Evolutionary conservation across 768 basidiomycete species (phyloP).

Genomic region (Galerina marginata): DNA sequence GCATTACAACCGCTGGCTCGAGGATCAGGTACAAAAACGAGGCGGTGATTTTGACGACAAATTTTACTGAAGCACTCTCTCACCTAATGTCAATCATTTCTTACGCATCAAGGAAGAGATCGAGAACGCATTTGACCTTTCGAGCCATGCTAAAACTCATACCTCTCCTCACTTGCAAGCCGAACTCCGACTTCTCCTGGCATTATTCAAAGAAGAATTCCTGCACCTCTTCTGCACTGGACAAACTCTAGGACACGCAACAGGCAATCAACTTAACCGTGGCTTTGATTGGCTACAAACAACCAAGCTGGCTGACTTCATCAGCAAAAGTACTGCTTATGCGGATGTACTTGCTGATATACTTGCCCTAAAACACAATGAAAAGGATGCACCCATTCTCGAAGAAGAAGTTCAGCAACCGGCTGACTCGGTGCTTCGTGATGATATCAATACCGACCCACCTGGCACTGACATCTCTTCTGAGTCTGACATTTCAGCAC

Average conservation of each 20-base stretch:
- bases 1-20: conserved; percentile 28
- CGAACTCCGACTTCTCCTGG: conserved; percentile 22
- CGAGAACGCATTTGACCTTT: conserved; percentile 19
- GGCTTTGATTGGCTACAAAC: conserved; percentile 15
- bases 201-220: conserved; percentile 20
- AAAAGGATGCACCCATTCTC: background rate
- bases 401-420: too few relatives aligned
- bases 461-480: background rate
- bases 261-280: conserved; percentile 16
- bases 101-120: conserved; percentile 26
- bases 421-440: too few relatives aligned
- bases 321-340: background rate
- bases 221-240: conserved; percentile 24
- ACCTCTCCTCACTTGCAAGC: conserved; percentile 18
- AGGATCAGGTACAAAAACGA: conserved; percentile 22
- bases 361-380: background rate
- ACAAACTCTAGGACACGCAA: conserved; percentile 19
- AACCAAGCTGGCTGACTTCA: conserved; percentile 2
- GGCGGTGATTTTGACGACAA: conserved; percentile 25
- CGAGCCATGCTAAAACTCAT: conserved; percentile 19
- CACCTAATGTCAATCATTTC: conserved; percentile 29
- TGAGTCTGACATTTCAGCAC: background rate
- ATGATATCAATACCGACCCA: background rate
- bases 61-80: conserved; percentile 25
- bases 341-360: conserved; percentile 1